Evolutionary conservation across 164 flowering plant species (phyloP), one percentile per base, ranked within the genome.

Genomic region (Aristolochia californica): DNA sequence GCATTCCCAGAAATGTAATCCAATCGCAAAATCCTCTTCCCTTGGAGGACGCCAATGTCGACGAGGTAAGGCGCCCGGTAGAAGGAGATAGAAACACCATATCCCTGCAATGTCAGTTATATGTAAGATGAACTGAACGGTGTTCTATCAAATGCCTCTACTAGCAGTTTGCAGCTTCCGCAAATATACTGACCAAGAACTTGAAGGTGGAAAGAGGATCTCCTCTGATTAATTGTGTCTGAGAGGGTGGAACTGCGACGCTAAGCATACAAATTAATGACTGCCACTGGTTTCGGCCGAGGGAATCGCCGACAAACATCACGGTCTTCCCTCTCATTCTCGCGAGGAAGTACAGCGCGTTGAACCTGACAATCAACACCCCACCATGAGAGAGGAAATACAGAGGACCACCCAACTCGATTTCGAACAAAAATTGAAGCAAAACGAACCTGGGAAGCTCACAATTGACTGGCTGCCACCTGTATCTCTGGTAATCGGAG

Each of bases 251-350:
- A 2, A 66, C 74, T 0, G 79, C 69, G 0, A 83, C 58, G 0
- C 68, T 68, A 24, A 87, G 75, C 95, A 94, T 70, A 62, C 99
- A 94, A 59, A 90, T 69, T 73, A 89, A 62, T 0, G 97, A 94
- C 76, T 94, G 74, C 99, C 99, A 94, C 74, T 94, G 97, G 64
- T 94, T 87, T 59, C 79, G 68, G 5, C 96, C 95, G 3, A 94
- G 62, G 0, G 97, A 89, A 55, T 94, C 97, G 5, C 99, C 97
- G 2, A 87, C 97, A 63, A 93, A 85, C 97, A 93, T 85, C 57
- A 93, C 71, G 0, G 73, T 77, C 60, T 79, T 89, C 48, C 88
- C 94, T 60, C 69, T 78, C 97, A 89, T 87, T 43, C 70, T 82
- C 55, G 21, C 2, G 75, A 89, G 51, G 71, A 93, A 87, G 38